Conservation (phyloP, 306 rosid species). For the Abrus pulchellus region DNA sequence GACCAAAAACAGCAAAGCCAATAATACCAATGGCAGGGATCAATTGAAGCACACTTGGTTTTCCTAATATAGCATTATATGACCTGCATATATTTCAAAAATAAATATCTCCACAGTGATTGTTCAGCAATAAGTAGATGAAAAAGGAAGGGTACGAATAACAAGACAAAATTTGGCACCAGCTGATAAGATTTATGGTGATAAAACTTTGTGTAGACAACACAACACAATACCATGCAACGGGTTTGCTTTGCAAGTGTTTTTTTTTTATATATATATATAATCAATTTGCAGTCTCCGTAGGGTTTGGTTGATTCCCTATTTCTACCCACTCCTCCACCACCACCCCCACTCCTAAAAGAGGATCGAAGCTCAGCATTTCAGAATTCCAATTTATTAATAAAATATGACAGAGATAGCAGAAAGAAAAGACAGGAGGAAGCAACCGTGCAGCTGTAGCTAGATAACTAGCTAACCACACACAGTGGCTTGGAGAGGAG, state of each 20-base stretch:
- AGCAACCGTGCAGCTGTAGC: constrained; percentile 2
- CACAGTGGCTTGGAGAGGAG: constrained; percentile 22
- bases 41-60: constrained; percentile 61
- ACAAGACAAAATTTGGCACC: constrained; percentile 8
- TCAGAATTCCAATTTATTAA: neutral
- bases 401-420: constrained; percentile 22
- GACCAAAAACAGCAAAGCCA: constrained; percentile 86
- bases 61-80: constrained; percentile 62
- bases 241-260: constrained; percentile 23
- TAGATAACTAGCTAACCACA: neutral
- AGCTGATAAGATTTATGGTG: constrained; percentile 7
- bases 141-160: constrained; percentile 10
- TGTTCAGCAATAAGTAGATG: constrained; percentile 2
- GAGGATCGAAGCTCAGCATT: neutral
- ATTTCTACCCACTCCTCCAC: constrained; percentile 34
- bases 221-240: neutral
- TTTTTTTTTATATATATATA: neutral
- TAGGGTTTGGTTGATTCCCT: constrained; percentile 14
- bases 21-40: constrained; percentile 78
- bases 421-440: neutral
- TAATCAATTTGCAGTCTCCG: neutral
- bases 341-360: neutral
- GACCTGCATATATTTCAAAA: constrained; percentile 59
- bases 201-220: neutral
- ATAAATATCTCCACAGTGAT: constrained; percentile 27